Evolutionary conservation across 345 rosid species (phyloP).

Genomic region (Iberis pinnata): DNA sequence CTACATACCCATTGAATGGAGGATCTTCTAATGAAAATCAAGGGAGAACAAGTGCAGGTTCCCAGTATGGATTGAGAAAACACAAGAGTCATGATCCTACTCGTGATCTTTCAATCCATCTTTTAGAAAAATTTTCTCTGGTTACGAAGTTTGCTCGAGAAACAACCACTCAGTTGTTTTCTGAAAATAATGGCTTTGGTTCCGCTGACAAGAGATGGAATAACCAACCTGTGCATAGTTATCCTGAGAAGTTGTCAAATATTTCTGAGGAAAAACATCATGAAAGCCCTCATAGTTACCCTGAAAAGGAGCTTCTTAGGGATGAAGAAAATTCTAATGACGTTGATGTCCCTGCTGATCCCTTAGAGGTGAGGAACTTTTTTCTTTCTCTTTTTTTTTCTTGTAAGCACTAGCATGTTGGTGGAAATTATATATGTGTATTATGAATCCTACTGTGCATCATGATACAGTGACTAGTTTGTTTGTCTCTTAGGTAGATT

Average conservation of each 20-base stretch:
- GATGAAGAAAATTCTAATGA: constrained; percentile 13
- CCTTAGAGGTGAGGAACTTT: constrained; percentile 53
- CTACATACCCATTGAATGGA: constrained; percentile 36
- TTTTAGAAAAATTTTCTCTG: constrained; percentile 85
- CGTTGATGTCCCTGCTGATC: constrained; percentile 58
- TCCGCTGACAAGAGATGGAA: constrained; percentile 48
- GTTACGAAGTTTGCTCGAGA: constrained; percentile 94
- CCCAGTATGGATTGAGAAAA: constrained; percentile 49
- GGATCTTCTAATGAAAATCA: constrained; percentile 43
- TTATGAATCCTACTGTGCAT: not conserved
- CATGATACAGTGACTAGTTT: not conserved
- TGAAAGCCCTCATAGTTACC: constrained; percentile 29
- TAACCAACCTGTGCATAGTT: constrained; percentile 35
- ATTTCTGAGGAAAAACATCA: constrained; percentile 38
- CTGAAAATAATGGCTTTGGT: constrained; percentile 62
- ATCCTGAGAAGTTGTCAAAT: constrained; percentile 33
- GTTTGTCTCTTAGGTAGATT: not conserved
- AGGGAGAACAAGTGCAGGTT: constrained; percentile 37
- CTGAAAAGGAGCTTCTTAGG: constrained; percentile 14
- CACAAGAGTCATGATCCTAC: constrained; percentile 75
- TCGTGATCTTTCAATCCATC: constrained; percentile 82
- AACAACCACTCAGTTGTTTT: constrained; percentile 78
- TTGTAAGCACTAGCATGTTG: constrained; percentile 12
- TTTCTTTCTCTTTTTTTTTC: not conserved
- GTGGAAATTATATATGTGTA: not conserved